Evolutionary conservation across 352 stramenopile genomes (phyloP).

Genomic region (Phytophthora chlamydospora): DNA sequence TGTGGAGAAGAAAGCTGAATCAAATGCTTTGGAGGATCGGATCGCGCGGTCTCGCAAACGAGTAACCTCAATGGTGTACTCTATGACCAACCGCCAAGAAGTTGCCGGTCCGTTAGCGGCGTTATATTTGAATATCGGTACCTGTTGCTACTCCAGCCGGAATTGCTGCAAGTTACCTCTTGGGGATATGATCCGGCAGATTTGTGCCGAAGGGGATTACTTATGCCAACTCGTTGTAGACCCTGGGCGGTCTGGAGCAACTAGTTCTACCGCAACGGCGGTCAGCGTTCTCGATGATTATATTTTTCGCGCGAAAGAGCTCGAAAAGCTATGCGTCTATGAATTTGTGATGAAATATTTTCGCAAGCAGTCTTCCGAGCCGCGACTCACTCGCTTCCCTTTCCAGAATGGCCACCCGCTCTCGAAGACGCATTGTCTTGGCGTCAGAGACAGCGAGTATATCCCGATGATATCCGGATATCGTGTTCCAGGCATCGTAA

Average conservation of each 20-base stretch:
- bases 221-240: too few relatives aligned
- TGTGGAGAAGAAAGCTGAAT: not conserved
- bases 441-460: not conserved
- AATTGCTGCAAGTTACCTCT: not conserved
- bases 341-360: conserved; percentile 7
- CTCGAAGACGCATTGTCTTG: not conserved
- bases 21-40: too few relatives aligned
- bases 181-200: not conserved
- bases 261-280: not conserved
- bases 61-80: conserved; percentile 1
- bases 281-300: conserved; percentile 2
- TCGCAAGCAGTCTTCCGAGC: not conserved
- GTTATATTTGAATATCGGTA: conserved; percentile 2
- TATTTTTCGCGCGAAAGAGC: not conserved
- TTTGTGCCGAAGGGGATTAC: not conserved
- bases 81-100: conserved; percentile 9
- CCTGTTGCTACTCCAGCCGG: conserved; percentile 1
- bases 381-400: not conserved
- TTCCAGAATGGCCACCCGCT: not conserved
- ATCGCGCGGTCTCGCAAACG: not conserved
- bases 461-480: not conserved
- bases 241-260: not conserved
- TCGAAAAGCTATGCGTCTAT: not conserved
- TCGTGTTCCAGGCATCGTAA: not conserved
- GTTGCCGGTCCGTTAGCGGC: conserved; percentile 2